These are phyloP conservation scores for Gymnopilus junonius DNA, from an alignment of 768 basidiomycete genomes.

Conservation along the genomic window DNA sequence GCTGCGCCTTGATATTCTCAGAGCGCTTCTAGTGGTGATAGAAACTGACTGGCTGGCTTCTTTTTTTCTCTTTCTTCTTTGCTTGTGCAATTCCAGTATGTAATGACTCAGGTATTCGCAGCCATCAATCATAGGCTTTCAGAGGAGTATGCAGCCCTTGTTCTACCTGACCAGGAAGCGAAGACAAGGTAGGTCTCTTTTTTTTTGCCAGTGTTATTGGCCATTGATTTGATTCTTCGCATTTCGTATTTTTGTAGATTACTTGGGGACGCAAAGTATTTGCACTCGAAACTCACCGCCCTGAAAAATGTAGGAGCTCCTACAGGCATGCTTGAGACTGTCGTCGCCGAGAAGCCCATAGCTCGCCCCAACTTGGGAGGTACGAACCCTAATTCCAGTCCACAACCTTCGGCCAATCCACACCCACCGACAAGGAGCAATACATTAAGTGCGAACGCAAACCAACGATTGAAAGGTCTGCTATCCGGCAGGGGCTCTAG, in stretches of 20 bases:
- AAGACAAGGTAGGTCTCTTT: slow-evolving; percentile 68
- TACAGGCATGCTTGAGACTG: slow-evolving; percentile 81
- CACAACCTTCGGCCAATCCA: slow-evolving; percentile 21
- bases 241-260: slow-evolving; percentile 68
- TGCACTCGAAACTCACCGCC: slow-evolving; percentile 75
- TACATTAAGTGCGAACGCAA: slow-evolving; percentile 48
- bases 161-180: slow-evolving; percentile 81
- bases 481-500: slow-evolving; percentile 42
- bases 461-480: slow-evolving; percentile 51
- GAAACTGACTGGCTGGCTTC: slow-evolving; percentile 13
- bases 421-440: slow-evolving; percentile 37
- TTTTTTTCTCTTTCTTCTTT: slow-evolving; percentile 6
- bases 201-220: not conserved
- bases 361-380: slow-evolving; percentile 36
- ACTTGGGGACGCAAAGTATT: slow-evolving; percentile 75
- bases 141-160: slow-evolving; percentile 84
- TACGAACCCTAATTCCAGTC: slow-evolving; percentile 12
- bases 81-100: slow-evolving; percentile 54
- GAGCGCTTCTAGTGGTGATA: not conserved
- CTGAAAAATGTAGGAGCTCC: slow-evolving; percentile 77
- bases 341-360: slow-evolving; percentile 81
- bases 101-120: slow-evolving; percentile 95
- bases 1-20: slow-evolving; percentile 7
- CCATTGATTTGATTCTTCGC: slow-evolving; percentile 3
- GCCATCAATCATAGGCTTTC: slow-evolving; percentile 90